Conservation (phyloP, 164 flowering plant genomes). For the Magnolia sinica region DNA sequence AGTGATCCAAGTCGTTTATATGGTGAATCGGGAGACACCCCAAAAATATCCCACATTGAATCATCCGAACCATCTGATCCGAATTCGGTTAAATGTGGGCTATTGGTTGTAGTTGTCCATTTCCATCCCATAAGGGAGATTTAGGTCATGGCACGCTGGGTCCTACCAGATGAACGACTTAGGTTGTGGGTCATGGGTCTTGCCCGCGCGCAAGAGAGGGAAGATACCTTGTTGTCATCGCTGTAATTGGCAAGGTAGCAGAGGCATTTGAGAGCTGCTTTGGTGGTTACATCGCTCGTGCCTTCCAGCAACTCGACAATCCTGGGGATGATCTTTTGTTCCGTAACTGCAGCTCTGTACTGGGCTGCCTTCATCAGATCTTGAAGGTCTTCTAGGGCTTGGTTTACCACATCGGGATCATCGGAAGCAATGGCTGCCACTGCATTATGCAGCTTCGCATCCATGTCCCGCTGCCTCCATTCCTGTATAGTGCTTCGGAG, state of each 20-base stretch:
- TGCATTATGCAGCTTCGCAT: constrained; percentile 13
- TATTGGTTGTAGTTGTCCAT: background rate
- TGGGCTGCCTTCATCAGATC: constrained; percentile 11
- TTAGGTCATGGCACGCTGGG: too few species aligned
- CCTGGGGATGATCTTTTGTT: constrained; percentile 14
- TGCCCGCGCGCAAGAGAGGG: background rate
- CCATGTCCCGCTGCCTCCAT: constrained; percentile 21
- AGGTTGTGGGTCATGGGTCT: too few species aligned
- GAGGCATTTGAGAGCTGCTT: constrained; percentile 28
- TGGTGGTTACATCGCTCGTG: background rate
- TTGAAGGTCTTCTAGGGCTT: constrained; percentile 22
- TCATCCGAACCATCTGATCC: background rate
- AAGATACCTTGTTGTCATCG: constrained; percentile 25
- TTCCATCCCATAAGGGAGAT: too few species aligned
- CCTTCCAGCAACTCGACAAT: constrained; percentile 15
- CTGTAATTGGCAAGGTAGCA: constrained; percentile 13
- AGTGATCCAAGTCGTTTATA: too few species aligned
- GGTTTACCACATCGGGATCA: constrained; percentile 8
- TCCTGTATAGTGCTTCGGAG: constrained; percentile 17
- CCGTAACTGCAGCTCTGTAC: constrained; percentile 14
- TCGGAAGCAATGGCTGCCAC: constrained; percentile 12
- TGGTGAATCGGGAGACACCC: background rate
- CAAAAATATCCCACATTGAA: background rate
- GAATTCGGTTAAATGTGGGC: background rate
- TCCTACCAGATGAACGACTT: too few species aligned